A percentile compares a stretch with the other conserved stretches of the same genome.
Evolutionary conservation across 768 basidiomycete genomes (phyloP).

Genomic region (Xanthoconium stramineum): DNA sequence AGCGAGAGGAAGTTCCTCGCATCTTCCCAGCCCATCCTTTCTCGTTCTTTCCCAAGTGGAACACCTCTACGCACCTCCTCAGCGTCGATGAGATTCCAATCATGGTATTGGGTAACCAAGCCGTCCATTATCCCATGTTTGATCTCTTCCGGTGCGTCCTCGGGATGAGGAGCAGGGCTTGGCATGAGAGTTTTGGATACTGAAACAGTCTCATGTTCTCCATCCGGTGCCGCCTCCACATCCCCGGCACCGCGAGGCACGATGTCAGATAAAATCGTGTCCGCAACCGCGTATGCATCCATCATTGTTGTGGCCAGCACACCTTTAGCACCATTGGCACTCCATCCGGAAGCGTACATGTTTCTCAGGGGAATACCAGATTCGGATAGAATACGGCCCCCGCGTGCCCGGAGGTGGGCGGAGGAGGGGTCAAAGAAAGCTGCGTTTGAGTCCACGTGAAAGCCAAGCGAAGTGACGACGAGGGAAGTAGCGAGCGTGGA

Average conservation of each 20-base stretch:
- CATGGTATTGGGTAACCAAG: slow-evolving; percentile 57
- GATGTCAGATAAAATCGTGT: slow-evolving; percentile 64
- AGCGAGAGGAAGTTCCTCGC: slow-evolving; percentile 35
- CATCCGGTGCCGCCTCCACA: slow-evolving; percentile 3
- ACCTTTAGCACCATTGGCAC: slow-evolving; percentile 84
- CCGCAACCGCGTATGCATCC: slow-evolving; percentile 79
- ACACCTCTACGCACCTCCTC: slow-evolving; percentile 67
- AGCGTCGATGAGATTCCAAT: slow-evolving; percentile 72
- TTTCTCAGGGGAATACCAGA: slow-evolving; percentile 43
- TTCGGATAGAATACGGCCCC: slow-evolving; percentile 47
- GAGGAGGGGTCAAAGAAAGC: slow-evolving; percentile 58
- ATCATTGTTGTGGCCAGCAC: slow-evolving; percentile 94
- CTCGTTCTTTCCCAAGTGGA: slow-evolving; percentile 62
- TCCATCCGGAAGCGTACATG: slow-evolving; percentile 95
- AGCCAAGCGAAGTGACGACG: slow-evolving; percentile 86
- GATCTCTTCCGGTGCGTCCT: slow-evolving; percentile 49
- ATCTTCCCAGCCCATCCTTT: slow-evolving; percentile 71
- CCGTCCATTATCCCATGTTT: slow-evolving; percentile 38
- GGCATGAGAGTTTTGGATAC: slow-evolving; percentile 23
- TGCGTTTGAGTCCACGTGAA: slow-evolving; percentile 61
- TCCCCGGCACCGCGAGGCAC: slow-evolving; percentile 11
- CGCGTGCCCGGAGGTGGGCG: slow-evolving; percentile 52
- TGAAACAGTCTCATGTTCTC: slow-evolving; percentile 3
- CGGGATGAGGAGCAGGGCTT: slow-evolving; percentile 38
- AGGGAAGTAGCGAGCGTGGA: slow-evolving; percentile 62